These are phyloP conservation scores for Backusella westeae DNA, from an alignment of 192 early-diverging fungal species.

Conservation along the genomic window DNA sequence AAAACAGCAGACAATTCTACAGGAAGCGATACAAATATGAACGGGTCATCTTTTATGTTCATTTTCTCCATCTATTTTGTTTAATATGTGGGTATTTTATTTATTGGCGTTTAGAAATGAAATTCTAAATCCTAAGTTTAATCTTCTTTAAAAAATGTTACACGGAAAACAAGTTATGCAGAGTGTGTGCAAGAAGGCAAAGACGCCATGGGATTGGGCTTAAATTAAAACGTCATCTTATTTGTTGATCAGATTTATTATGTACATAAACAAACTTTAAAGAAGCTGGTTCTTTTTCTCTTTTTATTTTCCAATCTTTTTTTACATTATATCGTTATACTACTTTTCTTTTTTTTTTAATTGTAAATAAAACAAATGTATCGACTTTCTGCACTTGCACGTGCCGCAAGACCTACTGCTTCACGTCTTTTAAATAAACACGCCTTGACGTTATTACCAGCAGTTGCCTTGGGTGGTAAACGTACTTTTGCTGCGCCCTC, in stretches of 20 bases:
- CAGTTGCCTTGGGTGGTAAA: slow-evolving; percentile 10
- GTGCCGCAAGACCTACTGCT: slow-evolving; percentile 12
- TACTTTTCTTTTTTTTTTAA: neutral
- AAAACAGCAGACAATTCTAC: neutral
- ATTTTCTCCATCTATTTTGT: neutral
- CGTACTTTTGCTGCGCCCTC: neutral
- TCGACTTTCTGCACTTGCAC: slow-evolving; percentile 19
- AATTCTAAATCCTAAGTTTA: neutral
- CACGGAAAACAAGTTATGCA: neutral
- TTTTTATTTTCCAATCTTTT: neutral
- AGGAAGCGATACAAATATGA: too few species aligned
- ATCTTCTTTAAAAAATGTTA: neutral
- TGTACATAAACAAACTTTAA: neutral
- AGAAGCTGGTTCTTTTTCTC: neutral
- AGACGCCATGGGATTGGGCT: slow-evolving; percentile 6
- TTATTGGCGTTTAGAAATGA: neutral
- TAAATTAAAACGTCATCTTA: neutral
- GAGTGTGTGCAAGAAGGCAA: neutral
- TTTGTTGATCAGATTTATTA: neutral
- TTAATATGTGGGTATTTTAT: neutral
- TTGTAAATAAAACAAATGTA: slow-evolving; percentile 15
- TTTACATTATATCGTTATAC: too few species aligned
- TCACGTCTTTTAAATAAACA: slow-evolving; percentile 10
- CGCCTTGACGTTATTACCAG: neutral
- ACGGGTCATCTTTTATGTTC: too few species aligned